Base-by-base conservation (phyloP, 768 basidiomycete genomes). In the Xerocomellus chrysenteron region DNA sequence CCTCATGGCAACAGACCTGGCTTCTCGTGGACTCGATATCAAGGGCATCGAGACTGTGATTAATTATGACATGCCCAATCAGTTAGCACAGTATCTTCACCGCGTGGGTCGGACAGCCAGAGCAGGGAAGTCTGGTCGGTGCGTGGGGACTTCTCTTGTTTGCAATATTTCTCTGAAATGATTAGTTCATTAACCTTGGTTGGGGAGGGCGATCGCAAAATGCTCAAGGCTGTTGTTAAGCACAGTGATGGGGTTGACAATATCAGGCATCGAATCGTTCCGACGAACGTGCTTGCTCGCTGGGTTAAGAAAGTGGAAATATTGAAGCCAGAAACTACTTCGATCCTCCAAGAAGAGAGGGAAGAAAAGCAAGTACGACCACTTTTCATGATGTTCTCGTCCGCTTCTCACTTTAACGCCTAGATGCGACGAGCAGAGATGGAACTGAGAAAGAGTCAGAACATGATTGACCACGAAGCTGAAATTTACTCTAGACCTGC, bases 11-110 rank as follows among this genome's bases (percentile, higher is more conserved):
- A 99, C 97, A 1, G 97, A 98, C 70, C 77, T 99, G 36, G 97
- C 97, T 33, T 91, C 94, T 53, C 86, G 94, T 57, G 92, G 97
- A 73, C 80, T 99, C 30, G 96, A 98, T 74, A 97, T 99, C 78
- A 96, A 95, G 69, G 95, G 95, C 16, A 87, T 98, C 26, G 92
- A 98, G 68, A 94, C 94, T 3, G 93, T 99, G 59, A 94, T 99
- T 71, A 99, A 99, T 73, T 98, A 95, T 69, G 97, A 99, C 70
- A 97, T 98, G 96, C 97, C 97, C 11, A 82, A 84, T 19, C 90
- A 94, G 66, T 76, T 98, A 35, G 85, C 91, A 9, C 94, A 94
- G 65, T 99, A 99, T 74, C 82, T 98, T 33, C 97, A 99, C 71
- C 90, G 97, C 56, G 96, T 98, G 24, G 97, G 97, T 64, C 83